These are phyloP conservation scores for Boletus rex-veris DNA, from an alignment of 768 basidiomycete species.

Conservation along the genomic window DNA sequence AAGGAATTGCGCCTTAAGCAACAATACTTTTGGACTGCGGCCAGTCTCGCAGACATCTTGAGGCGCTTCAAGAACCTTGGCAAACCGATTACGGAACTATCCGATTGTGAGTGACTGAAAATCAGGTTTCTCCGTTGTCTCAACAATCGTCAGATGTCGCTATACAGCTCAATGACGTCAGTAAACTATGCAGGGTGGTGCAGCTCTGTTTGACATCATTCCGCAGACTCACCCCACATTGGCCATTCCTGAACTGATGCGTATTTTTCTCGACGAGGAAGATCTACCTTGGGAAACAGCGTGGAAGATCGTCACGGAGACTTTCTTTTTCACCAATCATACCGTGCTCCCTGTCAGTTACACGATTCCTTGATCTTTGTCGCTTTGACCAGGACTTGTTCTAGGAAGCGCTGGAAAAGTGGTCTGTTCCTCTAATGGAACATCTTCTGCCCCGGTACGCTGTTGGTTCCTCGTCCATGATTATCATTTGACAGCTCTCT, in stretches of 20 bases:
- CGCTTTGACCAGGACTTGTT: background rate
- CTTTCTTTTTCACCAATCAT: constrained; percentile 96
- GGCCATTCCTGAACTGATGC: constrained; percentile 93
- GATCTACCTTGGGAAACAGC: constrained; percentile 78
- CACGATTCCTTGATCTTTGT: background rate
- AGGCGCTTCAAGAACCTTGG: constrained; percentile 90
- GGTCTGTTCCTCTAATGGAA: constrained; percentile 85
- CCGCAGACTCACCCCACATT: constrained; percentile 90
- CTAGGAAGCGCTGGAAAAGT: constrained; percentile 85
- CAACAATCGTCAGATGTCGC: constrained; percentile 57
- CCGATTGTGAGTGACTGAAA: constrained; percentile 59
- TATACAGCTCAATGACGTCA: constrained; percentile 91
- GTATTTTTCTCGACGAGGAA: constrained; percentile 89
- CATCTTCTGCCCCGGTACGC: constrained; percentile 73
- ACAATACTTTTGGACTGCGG: constrained; percentile 94
- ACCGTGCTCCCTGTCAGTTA: constrained; percentile 79
- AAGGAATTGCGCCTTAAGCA: constrained; percentile 91
- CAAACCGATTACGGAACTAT: constrained; percentile 74
- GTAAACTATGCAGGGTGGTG: constrained; percentile 16
- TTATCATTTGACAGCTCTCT: background rate
- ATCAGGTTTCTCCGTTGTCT: background rate
- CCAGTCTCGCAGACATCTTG: constrained; percentile 84
- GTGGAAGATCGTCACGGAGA: constrained; percentile 86
- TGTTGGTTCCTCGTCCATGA: constrained; percentile 1
- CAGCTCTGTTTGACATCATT: constrained; percentile 1